Conservation (phyloP, 2,329 filamentous ascomycete species). For the Diaporthe batatas region DNA sequence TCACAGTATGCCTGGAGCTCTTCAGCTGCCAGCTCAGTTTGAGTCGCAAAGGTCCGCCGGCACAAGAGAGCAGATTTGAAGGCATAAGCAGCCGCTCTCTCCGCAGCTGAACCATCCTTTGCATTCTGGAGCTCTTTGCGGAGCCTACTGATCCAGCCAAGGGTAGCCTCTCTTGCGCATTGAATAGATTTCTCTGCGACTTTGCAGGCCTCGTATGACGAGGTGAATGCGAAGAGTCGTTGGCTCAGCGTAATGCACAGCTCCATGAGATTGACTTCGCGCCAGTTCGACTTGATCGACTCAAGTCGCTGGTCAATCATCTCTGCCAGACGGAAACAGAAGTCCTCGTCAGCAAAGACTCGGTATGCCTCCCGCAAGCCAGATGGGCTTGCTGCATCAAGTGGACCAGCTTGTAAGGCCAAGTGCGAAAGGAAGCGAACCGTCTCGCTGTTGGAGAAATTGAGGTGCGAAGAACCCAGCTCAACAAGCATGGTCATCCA, state of each 20-base stretch:
- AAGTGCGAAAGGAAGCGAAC: conserved; percentile 65
- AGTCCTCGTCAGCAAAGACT: conserved; percentile 62
- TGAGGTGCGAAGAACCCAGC: conserved; percentile 66
- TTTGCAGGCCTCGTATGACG: conserved; percentile 17
- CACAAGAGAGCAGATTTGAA: conserved; percentile 59
- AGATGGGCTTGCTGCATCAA: conserved; percentile 48
- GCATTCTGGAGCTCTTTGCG: conserved; percentile 58
- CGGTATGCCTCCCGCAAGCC: conserved; percentile 62
- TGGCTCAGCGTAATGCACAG: conserved; percentile 65
- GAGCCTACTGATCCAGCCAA: conserved; percentile 64
- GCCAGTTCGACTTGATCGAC: conserved; percentile 67
- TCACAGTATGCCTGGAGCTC: conserved; percentile 52
- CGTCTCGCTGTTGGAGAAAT: conserved; percentile 69
- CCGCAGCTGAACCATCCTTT: conserved; percentile 53
- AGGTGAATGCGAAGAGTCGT: conserved; percentile 51
- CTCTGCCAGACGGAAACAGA: conserved; percentile 62
- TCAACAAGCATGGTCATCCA: conserved; percentile 65
- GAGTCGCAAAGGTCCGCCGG: conserved; percentile 57
- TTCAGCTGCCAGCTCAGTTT: conserved; percentile 28
- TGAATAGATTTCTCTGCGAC: conserved; percentile 54
- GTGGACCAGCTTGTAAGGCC: conserved; percentile 67
- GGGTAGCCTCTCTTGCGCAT: conserved; percentile 57
- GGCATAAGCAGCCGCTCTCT: conserved; percentile 58
- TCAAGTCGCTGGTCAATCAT: conserved; percentile 60
- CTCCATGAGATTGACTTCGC: conserved; percentile 71